Base-by-base conservation (phyloP, 1,139 yeast species). In the Saccharomycopsis phalli region DNA sequence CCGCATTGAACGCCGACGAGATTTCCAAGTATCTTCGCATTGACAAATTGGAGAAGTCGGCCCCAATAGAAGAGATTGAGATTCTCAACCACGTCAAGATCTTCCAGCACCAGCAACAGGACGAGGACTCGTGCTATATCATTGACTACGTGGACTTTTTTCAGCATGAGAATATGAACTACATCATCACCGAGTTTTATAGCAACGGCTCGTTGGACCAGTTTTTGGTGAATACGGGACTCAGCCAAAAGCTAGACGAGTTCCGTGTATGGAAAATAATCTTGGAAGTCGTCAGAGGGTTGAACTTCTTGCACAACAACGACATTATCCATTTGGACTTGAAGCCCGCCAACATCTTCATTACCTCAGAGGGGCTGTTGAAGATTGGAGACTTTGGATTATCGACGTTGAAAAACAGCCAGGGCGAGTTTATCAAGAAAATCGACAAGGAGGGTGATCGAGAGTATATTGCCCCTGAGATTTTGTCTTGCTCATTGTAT, bases 381-480 rank as follows among this genome's bases (percentile, higher is more conserved):
- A 74, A 74, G 53, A 63, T 76, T 30, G 81, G 79, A 21, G 81
- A 75, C 52, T 75, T 75, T 53, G 82, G 82, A 28, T 71, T 76
- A 76, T 81, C 81, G 7, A 79, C 70, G 54, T 6, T 14, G 11
- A 14, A 19, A 22, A 31, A 17, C 5, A 14, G 10, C 11, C 8
- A 13, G 8, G 25, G 27, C 76, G 76, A 51, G 56, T n/a, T n/a
- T 4, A 11, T 26, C 14, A 82, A 42, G 5, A 67, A 62, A 6
- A 72, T 84, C 54, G 98, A 91, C 59, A 72, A 95, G 49, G 98
- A 91, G 60, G 98, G 98, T 23, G 98, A 93, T 58, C 69, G 98
- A 38, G 95, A 88, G 59, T 91, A 91, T 59, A 93, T 91, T 61
- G 98, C 98, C 0, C 98, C 98, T 1, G 98, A 91, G 58, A 77